These are phyloP conservation scores for Xylaria longipes DNA, from an alignment of 495 filamentous ascomycete species.

Conservation along the genomic window DNA sequence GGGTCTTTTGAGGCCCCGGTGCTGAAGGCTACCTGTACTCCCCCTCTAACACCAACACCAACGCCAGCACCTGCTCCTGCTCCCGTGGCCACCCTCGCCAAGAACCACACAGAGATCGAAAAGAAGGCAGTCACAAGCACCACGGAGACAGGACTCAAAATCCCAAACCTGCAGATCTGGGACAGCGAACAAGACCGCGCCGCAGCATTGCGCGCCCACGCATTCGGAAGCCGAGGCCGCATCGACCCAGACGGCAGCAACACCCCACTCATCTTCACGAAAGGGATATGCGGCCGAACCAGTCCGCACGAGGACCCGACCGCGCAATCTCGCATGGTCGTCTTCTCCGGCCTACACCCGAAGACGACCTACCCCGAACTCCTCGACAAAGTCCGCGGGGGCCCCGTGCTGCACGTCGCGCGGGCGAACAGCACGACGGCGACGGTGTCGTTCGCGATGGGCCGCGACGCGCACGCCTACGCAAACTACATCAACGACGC, in stretches of 20 bases:
- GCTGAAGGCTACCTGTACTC: not conserved
- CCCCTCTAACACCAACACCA: not conserved
- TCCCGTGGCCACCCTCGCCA: not conserved
- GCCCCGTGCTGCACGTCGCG: not conserved
- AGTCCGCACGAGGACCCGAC: not conserved
- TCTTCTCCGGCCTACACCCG: not conserved
- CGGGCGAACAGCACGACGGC: not conserved
- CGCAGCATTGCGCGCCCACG: not conserved
- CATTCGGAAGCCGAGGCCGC: not conserved
- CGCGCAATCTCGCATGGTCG: conserved; percentile 5
- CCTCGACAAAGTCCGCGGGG: conserved; percentile 16
- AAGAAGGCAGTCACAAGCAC: not conserved
- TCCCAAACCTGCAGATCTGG: not conserved
- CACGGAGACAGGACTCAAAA: not conserved
- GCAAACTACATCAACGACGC: not conserved
- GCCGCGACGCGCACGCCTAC: conserved; percentile 1
- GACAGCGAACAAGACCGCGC: not conserved
- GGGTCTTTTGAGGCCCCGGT: not conserved
- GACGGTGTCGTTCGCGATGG: not conserved
- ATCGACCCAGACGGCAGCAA: not conserved
- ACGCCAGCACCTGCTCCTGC: not conserved
- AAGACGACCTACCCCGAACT: not conserved
- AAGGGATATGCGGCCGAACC: not conserved
- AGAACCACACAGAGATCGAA: not conserved
- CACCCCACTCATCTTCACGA: not conserved